Evolutionary conservation across 1,139 yeast genomes (phyloP).

Genomic region (Barnettozyma hawaiiensis): DNA sequence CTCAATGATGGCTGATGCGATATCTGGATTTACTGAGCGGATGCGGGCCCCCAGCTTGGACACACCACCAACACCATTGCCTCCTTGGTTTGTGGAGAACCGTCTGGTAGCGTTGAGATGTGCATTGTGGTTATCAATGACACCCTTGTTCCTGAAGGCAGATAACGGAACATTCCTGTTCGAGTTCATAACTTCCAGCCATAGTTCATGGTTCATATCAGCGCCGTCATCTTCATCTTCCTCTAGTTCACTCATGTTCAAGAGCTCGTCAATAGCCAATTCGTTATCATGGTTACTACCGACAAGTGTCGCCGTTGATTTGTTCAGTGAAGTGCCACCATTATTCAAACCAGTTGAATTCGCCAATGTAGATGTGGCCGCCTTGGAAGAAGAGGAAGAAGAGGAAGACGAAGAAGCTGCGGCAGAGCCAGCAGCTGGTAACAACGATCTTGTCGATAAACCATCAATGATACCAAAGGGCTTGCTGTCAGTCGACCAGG

Average conservation of each 20-base stretch:
- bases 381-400: too few species aligned
- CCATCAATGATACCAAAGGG: slow-evolving; percentile 97
- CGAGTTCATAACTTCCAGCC: slow-evolving; percentile 46
- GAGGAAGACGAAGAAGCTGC: too few species aligned
- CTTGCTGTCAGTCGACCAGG: slow-evolving; percentile 81
- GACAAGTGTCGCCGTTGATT: slow-evolving; percentile 7
- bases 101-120: slow-evolving; percentile 25
- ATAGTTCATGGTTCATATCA: slow-evolving; percentile 37
- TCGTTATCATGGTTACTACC: slow-evolving; percentile 36
- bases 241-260: slow-evolving; percentile 84
- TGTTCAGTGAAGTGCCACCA: neutral
- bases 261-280: slow-evolving; percentile 74
- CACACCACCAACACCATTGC: slow-evolving; percentile 5
- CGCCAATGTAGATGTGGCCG: slow-evolving; percentile 1
- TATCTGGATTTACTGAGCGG: neutral
- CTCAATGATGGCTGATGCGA: neutral
- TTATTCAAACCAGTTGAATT: slow-evolving; percentile 5
- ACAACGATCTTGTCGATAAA: slow-evolving; percentile 72
- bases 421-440: slow-evolving; percentile 37
- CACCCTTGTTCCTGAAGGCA: slow-evolving; percentile 80
- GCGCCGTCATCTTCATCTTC: slow-evolving; percentile 68
- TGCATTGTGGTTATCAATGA: slow-evolving; percentile 27
- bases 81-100: slow-evolving; percentile 12
- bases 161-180: slow-evolving; percentile 72
- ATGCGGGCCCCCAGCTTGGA: slow-evolving; percentile 10